Evolutionary conservation across 768 basidiomycete genomes (phyloP).

Genomic region (Austroboletus eburneus): DNA sequence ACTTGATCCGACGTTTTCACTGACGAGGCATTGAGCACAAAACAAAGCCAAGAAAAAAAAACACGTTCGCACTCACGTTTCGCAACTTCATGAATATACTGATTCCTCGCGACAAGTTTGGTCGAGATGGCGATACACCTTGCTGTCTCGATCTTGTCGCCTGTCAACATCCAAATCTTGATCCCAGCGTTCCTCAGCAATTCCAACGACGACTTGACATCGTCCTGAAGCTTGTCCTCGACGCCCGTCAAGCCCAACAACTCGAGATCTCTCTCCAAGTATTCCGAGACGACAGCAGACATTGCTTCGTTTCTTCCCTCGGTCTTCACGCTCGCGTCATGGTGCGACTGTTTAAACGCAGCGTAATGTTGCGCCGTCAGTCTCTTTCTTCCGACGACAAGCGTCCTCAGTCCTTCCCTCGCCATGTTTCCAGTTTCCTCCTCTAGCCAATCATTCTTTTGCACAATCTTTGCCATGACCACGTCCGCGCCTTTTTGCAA

Average conservation of each 20-base stretch:
- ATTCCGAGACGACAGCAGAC: slow-evolving; percentile 64
- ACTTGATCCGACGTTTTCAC: slow-evolving; percentile 83
- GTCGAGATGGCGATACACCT: slow-evolving; percentile 97
- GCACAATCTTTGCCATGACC: slow-evolving; percentile 95
- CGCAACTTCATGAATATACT: slow-evolving; percentile 95
- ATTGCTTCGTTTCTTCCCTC: slow-evolving; percentile 83
- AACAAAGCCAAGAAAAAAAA: not conserved
- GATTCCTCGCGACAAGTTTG: slow-evolving; percentile 91
- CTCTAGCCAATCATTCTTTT: slow-evolving; percentile 97
- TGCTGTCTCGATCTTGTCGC: slow-evolving; percentile 98
- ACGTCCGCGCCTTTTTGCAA: slow-evolving; percentile 97
- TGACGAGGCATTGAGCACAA: slow-evolving; percentile 30
- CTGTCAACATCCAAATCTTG: slow-evolving; percentile 99
- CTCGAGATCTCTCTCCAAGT: slow-evolving; percentile 87
- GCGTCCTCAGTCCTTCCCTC: slow-evolving; percentile 87
- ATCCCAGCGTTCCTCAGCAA: slow-evolving; percentile 91
- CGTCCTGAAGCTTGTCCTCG: slow-evolving; percentile 97
- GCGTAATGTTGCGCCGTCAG: slow-evolving; percentile 65
- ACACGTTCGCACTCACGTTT: slow-evolving; percentile 53
- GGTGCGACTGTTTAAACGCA: slow-evolving; percentile 68
- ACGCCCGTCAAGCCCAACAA: slow-evolving; percentile 95
- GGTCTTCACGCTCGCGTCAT: slow-evolving; percentile 72
- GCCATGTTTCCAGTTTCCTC: slow-evolving; percentile 99
- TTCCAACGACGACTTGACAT: slow-evolving; percentile 92
- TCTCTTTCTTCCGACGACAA: slow-evolving; percentile 85